Base-by-base conservation (phyloP, 345 rosid genomes). In the Linum lewisii region DNA sequence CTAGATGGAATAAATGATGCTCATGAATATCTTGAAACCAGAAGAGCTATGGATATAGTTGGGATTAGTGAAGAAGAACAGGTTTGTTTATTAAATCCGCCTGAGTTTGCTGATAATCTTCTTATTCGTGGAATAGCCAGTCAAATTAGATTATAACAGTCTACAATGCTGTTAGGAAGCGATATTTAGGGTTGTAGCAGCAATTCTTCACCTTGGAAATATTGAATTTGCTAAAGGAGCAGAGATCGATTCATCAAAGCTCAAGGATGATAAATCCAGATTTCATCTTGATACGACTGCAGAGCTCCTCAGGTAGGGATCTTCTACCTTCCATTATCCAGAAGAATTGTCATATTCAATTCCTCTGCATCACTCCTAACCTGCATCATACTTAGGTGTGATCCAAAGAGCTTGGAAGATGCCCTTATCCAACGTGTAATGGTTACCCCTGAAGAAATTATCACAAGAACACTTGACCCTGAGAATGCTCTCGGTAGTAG, bases 381-480 rank as follows among this genome's bases (percentile, higher is more conserved):
- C 38, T 26, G n/a, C 6, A 1, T 57, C 34, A n/a, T 57, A 6
- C 36, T 16, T 57, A 57, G 60, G 60, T 57, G 60, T 57, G 60
- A 57, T 57, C 42, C 60, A 32, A 57, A 29, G 21, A 57, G 21
- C 44, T 34, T 57, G 22, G 60, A 57, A 57, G 60, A 57, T 57
- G 60, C 60, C 21, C 36, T 57, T 14, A 57, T 57, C 3, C 26
- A 32, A 16, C 60, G 60, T 57, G 60, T 57, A 9, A 57, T 57
- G 60, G 60, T 57, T 57, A 57, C 60, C 14, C 60, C 60, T 57
- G 60, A 57, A 57, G 60, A 57, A 32, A 57, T 57, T 29, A 57
- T 57, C 19, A 57, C 60, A 32, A 57, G 60, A 57, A 57, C 60
- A n/a, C 44, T 57, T 26, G 60, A 57, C 21, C 60, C 60, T 29